Base-by-base conservation (phyloP, 139 green algal species). In the Nannochloris sp. region DNA sequence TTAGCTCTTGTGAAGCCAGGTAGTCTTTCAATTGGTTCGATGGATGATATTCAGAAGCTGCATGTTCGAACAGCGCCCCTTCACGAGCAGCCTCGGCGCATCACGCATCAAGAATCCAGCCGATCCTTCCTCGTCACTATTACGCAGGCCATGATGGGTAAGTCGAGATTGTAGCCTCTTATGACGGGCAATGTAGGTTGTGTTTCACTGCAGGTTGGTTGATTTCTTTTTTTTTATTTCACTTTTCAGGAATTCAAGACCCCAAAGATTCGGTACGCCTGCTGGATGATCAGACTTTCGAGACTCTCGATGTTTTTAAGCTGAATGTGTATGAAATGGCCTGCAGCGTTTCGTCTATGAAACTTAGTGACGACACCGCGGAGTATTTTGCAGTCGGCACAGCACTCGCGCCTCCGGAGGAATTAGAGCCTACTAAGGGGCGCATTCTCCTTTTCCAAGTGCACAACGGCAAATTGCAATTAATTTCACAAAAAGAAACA, bases 11-110 rank as follows among this genome's bases (percentile, higher is more conserved):
- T 80, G 60, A 93, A 89, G 65, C 85, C 88, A 33, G 71, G 63
- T 27, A 54, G 75, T 1, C 72, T 98, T 39, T 88, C 81, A 25
- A 90, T 98, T 42, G 92, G 91, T 48, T 86, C 77, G 29, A 89
- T 96, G 15, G 92, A 98, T 61, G 81, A 89, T 56, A 90, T 93
- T 38, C 71, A 98, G 83, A 96, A 96, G 75, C 85, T 99, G 65
- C 94, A 99, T 77, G 87, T 98, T 34, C 77, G 88, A 27, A 88
- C 80, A 0, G 82, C 97, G 32, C 82, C 87, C 27, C 76, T 98
- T 48, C 81, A 84, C 10, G 93, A 97, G 78, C 90, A 97, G 80
- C 84, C 91, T 30, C 77, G 94, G 12, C 77, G 94, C 25, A 92
- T 99, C 5, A 81, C 81, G 27, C 88, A 98, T 74, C 85, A 94